Evolutionary conservation across 163 green algal genomes (phyloP).

Genomic region (Prototheca wickerhamii): DNA sequence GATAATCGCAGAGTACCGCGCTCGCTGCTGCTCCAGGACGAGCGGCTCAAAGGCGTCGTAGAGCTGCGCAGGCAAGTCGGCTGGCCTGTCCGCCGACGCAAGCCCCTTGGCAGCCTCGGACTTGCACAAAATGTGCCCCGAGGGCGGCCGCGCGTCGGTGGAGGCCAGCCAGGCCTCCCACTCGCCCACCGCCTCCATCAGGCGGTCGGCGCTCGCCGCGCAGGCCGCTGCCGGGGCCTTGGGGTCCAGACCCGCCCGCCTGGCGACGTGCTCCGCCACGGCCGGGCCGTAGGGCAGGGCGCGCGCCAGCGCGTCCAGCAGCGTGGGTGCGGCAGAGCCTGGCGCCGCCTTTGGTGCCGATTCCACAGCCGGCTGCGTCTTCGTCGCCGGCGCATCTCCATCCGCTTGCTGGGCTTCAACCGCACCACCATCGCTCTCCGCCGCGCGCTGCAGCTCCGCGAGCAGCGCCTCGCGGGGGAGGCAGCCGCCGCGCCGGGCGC

Average conservation of each 20-base stretch:
- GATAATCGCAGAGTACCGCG: constrained; percentile 26
- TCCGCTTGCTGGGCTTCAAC: neutral
- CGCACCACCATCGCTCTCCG: neutral
- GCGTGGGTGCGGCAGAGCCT: neutral
- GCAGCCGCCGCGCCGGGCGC: constrained; percentile 22
- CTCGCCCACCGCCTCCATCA: constrained; percentile 38
- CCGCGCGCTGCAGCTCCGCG: constrained; percentile 1
- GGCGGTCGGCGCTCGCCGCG: constrained; percentile 20
- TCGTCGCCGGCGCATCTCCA: neutral
- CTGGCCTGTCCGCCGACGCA: neutral
- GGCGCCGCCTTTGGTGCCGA: too few relatives aligned
- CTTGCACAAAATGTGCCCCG: constrained; percentile 47
- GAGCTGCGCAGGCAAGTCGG: neutral
- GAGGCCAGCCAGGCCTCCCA: constrained; percentile 64
- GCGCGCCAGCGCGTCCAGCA: constrained; percentile 15
- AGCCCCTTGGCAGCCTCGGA: neutral
- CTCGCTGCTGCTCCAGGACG: constrained; percentile 51
- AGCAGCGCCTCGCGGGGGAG: constrained; percentile 7
- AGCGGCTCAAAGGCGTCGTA: constrained; percentile 75
- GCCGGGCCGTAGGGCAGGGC: constrained; percentile 66
- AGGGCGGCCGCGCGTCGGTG: constrained; percentile 38
- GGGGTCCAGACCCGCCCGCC: constrained; percentile 53
- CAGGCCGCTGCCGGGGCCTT: constrained; percentile 13
- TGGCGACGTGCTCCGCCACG: constrained; percentile 72
- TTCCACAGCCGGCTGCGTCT: neutral